Evolutionary conservation across 2,329 filamentous ascomycete genomes (phyloP).

Genomic region (Massarina eburnea): DNA sequence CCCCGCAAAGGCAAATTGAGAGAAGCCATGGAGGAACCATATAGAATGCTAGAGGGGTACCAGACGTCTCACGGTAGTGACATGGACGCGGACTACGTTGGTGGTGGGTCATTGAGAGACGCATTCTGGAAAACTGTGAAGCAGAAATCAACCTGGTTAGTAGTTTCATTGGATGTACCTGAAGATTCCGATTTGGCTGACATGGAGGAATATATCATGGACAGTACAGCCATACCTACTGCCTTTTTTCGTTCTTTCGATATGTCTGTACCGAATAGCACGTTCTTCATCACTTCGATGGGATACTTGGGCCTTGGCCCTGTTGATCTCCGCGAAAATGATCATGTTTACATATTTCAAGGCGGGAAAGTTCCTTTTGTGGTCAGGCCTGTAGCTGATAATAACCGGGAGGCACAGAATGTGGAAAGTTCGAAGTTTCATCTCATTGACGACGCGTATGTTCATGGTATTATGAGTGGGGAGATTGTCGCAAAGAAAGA

Average conservation of each 20-base stretch:
- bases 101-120: slow-evolving; percentile 1
- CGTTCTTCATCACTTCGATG: slow-evolving; percentile 12
- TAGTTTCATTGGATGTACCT: background rate
- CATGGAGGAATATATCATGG: slow-evolving; percentile 1
- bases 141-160: slow-evolving; percentile 1
- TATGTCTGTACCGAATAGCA: slow-evolving; percentile 4
- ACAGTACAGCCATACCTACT: background rate
- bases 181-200: background rate
- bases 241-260: background rate
- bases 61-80: background rate
- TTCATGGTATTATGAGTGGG: slow-evolving; percentile 17
- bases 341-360: slow-evolving; percentile 11
- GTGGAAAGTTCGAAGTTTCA: background rate
- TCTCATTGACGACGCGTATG: slow-evolving; percentile 14
- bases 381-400: slow-evolving; percentile 1
- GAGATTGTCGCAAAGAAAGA: slow-evolving; percentile 1
- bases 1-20: background rate
- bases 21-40: background rate
- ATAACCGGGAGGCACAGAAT: background rate
- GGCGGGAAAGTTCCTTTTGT: slow-evolving; percentile 15
- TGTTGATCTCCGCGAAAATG: background rate
- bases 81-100: background rate
- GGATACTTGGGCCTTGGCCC: slow-evolving; percentile 18
- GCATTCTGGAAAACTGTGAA: slow-evolving; percentile 4
- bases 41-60: background rate